Conservation (phyloP, 2,329 filamentous ascomycete genomes). For the Lachnellula occidentalis region DNA sequence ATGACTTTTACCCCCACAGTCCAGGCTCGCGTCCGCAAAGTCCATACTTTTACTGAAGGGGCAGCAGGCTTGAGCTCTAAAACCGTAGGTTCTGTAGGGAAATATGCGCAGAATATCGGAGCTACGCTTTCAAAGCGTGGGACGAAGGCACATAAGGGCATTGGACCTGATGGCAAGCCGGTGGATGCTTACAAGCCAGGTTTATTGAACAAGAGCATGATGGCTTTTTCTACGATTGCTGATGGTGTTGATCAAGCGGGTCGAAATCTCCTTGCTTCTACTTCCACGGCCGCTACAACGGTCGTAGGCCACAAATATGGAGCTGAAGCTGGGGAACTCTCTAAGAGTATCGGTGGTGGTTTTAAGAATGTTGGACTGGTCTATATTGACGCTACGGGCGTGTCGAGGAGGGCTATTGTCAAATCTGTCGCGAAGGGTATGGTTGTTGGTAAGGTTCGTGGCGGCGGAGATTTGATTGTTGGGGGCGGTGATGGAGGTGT, state of each 20-base stretch:
- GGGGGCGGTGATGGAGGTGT: conserved; percentile 46
- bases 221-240: conserved; percentile 90
- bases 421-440: conserved; percentile 97
- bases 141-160: conserved; percentile 51
- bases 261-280: conserved; percentile 67
- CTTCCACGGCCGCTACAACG: conserved; percentile 72
- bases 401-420: conserved; percentile 81
- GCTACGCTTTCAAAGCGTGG: conserved; percentile 66
- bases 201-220: conserved; percentile 89
- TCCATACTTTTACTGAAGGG: conserved; percentile 77
- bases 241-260: conserved; percentile 90
- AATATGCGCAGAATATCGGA: conserved; percentile 84
- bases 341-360: conserved; percentile 70
- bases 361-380: conserved; percentile 96
- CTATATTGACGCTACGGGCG: conserved; percentile 93
- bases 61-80: conserved; percentile 78
- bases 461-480: conserved; percentile 68
- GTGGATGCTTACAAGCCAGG: conserved; percentile 74
- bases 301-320: conserved; percentile 91
- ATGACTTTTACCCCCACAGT: conserved; percentile 84
- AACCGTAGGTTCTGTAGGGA: conserved; percentile 78
- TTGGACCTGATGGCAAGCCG: conserved; percentile 62
- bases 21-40: conserved; percentile 78
- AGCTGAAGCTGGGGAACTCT: conserved; percentile 73
- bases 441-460: conserved; percentile 76